Evolutionary conservation across 225 moss, liverwort and hornwort genomes (phyloP), one percentile per base, ranked within the genome.

Genomic region (Marchantia paleacea): DNA sequence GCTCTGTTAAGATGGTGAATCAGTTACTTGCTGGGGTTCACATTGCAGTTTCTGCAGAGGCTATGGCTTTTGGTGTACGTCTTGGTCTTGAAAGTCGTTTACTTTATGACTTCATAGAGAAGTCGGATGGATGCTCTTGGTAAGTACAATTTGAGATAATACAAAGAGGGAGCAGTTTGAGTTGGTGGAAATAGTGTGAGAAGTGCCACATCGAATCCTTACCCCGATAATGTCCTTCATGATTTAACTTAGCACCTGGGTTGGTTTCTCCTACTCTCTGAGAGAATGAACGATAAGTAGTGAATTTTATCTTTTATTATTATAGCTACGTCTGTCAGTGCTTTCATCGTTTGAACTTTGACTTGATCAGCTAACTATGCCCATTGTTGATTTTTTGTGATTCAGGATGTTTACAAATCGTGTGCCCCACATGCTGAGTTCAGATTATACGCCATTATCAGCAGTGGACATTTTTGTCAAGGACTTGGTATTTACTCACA

Each of bases 1-100:
- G 96, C 82, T 93, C 91, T 55, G 93, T 97, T 83, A 97, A 97
- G 87, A 97, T 97, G 96, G 96, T 93, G 74, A 97, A 97, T 82
- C 96, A 97, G 80, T 89, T 94, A 80, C 88, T 97, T 81, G 96
- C 96, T 82, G 96, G 96, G 83, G 94, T 97, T 79, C 96, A 97
- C 74, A 83, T 97, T 77, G 87, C 86, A 74, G 91, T 94, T 81
- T 90, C 96, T 85, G 96, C 96, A 57, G 96, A 97, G 88, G 96
- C 92, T 26, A 90, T 97, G 79, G 96, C 96, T 39, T 89, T 97
- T 77, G 94, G 90, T 82, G 92, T 93, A 73, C 90, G 90, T 73
- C 82, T 94, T 47, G 96, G 96, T 82, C 87, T 97, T 80, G 90
- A 90, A 52, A 93, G 91, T 82, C 91, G 92, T 73, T 69, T 79